Percentiles rank a stretch among this genome's conserved stretches.
Evolutionary conservation across 768 basidiomycete genomes (phyloP).

Genomic region (Myochromella boudieri): DNA sequence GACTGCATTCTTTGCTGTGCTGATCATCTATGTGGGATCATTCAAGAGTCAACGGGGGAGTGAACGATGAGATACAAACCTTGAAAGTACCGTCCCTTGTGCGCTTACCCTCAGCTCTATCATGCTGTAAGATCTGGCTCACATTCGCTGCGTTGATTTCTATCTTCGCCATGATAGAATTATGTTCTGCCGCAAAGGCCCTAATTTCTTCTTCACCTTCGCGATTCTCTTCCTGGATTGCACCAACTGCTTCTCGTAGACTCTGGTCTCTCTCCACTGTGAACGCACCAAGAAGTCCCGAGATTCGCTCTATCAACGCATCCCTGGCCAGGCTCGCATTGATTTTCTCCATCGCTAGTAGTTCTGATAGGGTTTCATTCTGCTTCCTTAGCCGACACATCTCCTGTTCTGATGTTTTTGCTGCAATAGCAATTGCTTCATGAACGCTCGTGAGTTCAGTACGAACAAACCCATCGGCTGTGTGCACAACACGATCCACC

Average conservation of each 20-base stretch:
- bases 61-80: slow-evolving; percentile 32
- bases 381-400: slow-evolving; percentile 65
- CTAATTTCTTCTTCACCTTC: slow-evolving; percentile 52
- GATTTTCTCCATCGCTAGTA: slow-evolving; percentile 65
- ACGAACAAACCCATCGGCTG: slow-evolving; percentile 56
- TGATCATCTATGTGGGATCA: slow-evolving; percentile 38
- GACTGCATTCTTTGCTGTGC: slow-evolving; percentile 37
- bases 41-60: slow-evolving; percentile 2
- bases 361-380: slow-evolving; percentile 59
- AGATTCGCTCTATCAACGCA: slow-evolving; percentile 74
- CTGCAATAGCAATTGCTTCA: slow-evolving; percentile 48
- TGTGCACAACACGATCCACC: slow-evolving; percentile 58
- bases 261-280: slow-evolving; percentile 65
- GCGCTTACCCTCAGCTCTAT: slow-evolving; percentile 50
- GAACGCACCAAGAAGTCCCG: slow-evolving; percentile 70
- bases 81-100: slow-evolving; percentile 59
- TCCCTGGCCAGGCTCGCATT: slow-evolving; percentile 69
- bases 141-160: slow-evolving; percentile 42
- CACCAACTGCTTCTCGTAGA: slow-evolving; percentile 55
- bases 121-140: slow-evolving; percentile 39
- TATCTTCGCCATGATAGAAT: slow-evolving; percentile 40
- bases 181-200: slow-evolving; percentile 49
- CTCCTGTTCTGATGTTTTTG: slow-evolving; percentile 49
- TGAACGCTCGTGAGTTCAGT: slow-evolving; percentile 50
- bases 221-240: slow-evolving; percentile 54